Percentiles rank a stretch among this genome's conserved stretches.
Conservation (phyloP, 768 basidiomycete genomes). For the Phaffia tasmanica region DNA sequence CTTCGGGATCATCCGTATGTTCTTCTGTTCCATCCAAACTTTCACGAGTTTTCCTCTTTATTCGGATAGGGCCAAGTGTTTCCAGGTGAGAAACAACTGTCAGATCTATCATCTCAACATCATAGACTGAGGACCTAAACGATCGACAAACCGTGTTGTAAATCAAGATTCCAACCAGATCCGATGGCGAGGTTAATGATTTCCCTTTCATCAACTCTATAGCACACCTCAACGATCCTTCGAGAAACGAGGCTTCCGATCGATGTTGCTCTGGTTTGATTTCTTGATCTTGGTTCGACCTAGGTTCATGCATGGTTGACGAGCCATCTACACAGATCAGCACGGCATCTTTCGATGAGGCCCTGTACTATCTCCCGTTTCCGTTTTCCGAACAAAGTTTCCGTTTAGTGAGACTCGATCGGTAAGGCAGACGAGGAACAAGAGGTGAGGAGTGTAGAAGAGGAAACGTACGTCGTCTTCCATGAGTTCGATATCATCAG, state of each 20-base stretch:
- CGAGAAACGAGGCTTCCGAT: conserved; percentile 56
- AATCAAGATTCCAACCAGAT: conserved; percentile 76
- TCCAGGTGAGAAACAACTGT: background rate
- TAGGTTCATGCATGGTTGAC: conserved; percentile 58
- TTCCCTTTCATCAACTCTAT: conserved; percentile 82
- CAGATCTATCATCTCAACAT: background rate
- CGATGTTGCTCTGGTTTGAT: background rate
- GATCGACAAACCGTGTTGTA: conserved; percentile 70
- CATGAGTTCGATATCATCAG: too few species aligned
- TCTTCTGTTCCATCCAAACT: too few species aligned
- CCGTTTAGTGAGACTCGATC: too few species aligned
- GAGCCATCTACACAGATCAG: conserved; percentile 96
- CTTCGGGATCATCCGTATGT: conserved; percentile 31
- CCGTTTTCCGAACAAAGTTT: too few species aligned
- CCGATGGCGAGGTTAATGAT: conserved; percentile 75
- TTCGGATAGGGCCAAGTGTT: background rate
- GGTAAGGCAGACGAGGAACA: background rate
- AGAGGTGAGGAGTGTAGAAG: too few species aligned
- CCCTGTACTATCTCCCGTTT: conserved; percentile 45
- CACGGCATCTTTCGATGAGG: conserved; percentile 71
- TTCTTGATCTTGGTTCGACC: conserved; percentile 9
- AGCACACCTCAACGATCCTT: conserved; percentile 67
- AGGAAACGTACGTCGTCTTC: too few species aligned
- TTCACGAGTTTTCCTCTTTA: background rate
- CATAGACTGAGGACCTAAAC: background rate